Evolutionary conservation across 306 rosid species (phyloP), one percentile per base, ranked within the genome.

Genomic region (Luffa acutangula): DNA sequence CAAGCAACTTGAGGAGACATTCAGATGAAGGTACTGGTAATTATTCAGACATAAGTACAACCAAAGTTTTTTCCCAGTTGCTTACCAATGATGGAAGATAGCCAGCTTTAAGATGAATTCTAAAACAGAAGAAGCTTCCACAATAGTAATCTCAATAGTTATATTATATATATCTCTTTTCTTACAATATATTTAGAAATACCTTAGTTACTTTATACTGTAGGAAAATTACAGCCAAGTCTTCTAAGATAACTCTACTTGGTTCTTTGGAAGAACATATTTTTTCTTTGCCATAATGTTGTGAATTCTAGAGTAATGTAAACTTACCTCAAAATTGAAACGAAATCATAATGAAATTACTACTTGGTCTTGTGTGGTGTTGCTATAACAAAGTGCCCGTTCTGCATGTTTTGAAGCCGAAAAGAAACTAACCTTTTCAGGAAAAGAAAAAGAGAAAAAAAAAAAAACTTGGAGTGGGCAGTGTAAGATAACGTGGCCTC

Each of bases 31-130:
- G 75, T 75, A 83, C 64, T 81, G 87, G 69, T 49, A 78, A 66
- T 83, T 80, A 82, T 57, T 80, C 86, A 53, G 97, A 90, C 80
- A 77, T 86, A 25, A 89, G 90, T 83, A 86, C 93, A 59, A 93
- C 92, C 81, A 80, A 79, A 84, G 94, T 91, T 48, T 96, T 93
- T 86, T 96, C 99, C 39, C 98, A 96, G 82, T 88, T 96, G 89
- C 87, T 96, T 73, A 93, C 85, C 81, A 96, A 90, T 54, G 92
- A 88, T 78, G 98, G 99, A 76, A 91, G 99, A 90, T 96, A 87
- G 88, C 80, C 83, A 21, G 71, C 21, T 3, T 49, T 52, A 75
- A 81, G 76, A 66, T 60, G 51, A 69, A 14, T 78, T 80, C 84
- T 78, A 63, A 73, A 84, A 83, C 74, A 17, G 49, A 66, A 66